Evolutionary conservation across 352 stramenopile genomes (phyloP).

Genomic region (Phytophthora sp.): DNA sequence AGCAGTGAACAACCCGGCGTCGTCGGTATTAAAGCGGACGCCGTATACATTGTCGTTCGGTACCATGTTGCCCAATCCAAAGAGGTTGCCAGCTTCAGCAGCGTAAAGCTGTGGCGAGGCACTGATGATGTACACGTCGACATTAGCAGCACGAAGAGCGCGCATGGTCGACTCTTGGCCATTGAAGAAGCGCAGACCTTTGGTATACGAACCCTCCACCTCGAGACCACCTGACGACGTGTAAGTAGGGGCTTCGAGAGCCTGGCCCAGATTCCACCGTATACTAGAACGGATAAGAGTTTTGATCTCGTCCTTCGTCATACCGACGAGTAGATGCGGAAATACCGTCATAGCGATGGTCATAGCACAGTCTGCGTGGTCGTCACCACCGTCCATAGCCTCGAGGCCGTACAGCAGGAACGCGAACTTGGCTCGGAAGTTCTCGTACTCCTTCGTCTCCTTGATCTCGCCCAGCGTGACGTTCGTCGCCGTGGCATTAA

Average conservation of each 20-base stretch:
- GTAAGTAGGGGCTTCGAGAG: conserved; percentile 46
- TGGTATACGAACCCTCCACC: conserved; percentile 55
- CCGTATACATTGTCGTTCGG: conserved; percentile 58
- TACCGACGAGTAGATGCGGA: conserved; percentile 59
- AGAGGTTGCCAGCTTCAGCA: conserved; percentile 47
- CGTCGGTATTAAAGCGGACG: conserved; percentile 58
- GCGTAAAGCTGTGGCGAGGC: conserved; percentile 65
- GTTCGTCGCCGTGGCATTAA: conserved; percentile 15
- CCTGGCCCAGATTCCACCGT: conserved; percentile 53
- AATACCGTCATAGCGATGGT: conserved; percentile 66
- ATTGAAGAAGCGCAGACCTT: conserved; percentile 64
- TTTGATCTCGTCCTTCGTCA: conserved; percentile 60
- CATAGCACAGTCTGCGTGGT: conserved; percentile 42
- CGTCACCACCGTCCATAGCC: conserved; percentile 51
- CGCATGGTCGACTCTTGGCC: conserved; percentile 68
- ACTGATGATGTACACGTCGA: conserved; percentile 69
- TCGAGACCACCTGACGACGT: conserved; percentile 45
- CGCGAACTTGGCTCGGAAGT: conserved; percentile 63
- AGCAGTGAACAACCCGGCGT: conserved; percentile 49
- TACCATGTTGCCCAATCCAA: conserved; percentile 60
- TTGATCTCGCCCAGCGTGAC: conserved; percentile 46
- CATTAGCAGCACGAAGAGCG: conserved; percentile 43
- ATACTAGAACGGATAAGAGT: conserved; percentile 52
- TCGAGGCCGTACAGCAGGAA: conserved; percentile 59
- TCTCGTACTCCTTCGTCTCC: conserved; percentile 49